phyloP scores from a whole-genome alignment of 495 filamentous ascomycete genomes.

The Aspergillus sclerotioniger region DNA sequence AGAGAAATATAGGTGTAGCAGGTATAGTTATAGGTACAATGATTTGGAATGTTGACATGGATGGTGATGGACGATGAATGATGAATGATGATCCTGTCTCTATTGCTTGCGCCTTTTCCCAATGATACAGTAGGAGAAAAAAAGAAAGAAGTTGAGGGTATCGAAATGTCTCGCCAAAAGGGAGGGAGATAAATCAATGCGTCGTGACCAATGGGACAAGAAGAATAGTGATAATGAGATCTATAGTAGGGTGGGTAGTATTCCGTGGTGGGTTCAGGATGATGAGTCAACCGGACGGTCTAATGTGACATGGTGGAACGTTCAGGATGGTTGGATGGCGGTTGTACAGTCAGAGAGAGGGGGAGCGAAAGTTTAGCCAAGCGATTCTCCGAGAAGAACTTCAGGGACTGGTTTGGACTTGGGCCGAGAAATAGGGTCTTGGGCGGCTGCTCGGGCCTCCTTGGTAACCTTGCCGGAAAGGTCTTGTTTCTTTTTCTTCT shows the following conservation, averaged over 20 bases:
- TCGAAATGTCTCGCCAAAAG: neutral
- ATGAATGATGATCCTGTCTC: neutral
- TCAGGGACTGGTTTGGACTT: slow-evolving; percentile 11
- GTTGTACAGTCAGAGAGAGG: slow-evolving; percentile 1
- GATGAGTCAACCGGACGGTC: neutral
- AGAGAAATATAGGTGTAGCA: neutral
- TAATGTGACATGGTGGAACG: neutral
- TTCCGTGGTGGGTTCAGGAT: no score
- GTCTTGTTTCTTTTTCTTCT: slow-evolving; percentile 28
- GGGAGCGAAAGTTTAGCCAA: slow-evolving; percentile 30
- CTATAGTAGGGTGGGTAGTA: neutral
- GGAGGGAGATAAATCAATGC: no score
- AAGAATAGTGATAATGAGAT: neutral
- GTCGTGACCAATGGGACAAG: neutral
- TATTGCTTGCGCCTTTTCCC: neutral
- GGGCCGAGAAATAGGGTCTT: slow-evolving; percentile 18
- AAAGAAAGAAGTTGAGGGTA: neutral
- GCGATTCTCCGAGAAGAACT: slow-evolving; percentile 36
- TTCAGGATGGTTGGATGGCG: neutral
- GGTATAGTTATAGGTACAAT: neutral
- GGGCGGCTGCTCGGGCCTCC: slow-evolving; percentile 22
- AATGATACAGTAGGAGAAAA: neutral
- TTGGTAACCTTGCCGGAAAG: slow-evolving; percentile 26
- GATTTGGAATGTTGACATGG: neutral
- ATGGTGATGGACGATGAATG: neutral